Evolutionary conservation across 352 stramenopile genomes (phyloP).

Genomic region (Pythium apleroticum): DNA sequence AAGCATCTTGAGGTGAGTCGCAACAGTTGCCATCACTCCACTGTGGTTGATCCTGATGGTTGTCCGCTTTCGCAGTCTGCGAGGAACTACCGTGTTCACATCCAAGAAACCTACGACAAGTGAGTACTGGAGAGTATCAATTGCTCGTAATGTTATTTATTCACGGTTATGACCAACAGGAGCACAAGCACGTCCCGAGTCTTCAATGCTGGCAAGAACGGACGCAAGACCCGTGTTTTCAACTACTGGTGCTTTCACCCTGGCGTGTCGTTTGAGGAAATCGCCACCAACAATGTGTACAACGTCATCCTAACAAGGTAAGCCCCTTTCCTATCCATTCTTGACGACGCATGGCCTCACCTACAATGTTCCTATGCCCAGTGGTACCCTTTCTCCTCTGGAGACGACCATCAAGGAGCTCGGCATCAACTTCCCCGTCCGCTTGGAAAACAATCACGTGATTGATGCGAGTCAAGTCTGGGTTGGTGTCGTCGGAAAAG

Average conservation of each 20-base stretch:
- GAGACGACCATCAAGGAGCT: conserved; percentile 96
- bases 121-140: conserved; percentile 38
- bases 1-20: conserved; percentile 56
- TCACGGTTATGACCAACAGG: conserved; percentile 17
- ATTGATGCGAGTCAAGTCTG: conserved; percentile 90
- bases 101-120: conserved; percentile 87
- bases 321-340: conserved; percentile 1
- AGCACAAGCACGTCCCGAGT: conserved; percentile 38
- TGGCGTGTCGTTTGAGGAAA: conserved; percentile 94
- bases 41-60: neutral
- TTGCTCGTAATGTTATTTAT: neutral
- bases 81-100: conserved; percentile 85
- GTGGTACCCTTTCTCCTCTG: conserved; percentile 97
- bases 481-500: conserved; percentile 91
- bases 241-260: conserved; percentile 99
- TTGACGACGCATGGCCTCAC: no score
- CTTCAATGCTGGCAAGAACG: conserved; percentile 53
- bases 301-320: conserved; percentile 88
- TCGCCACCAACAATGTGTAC: conserved; percentile 90
- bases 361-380: conserved; percentile 29
- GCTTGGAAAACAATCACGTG: conserved; percentile 98
- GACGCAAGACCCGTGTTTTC: conserved; percentile 85
- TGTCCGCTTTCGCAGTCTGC: conserved; percentile 37
- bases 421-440: conserved; percentile 94
- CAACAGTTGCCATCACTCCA: neutral